phyloP scores from a whole-genome alignment of 805 yeast species.

The Yamadazyma philogaea region DNA sequence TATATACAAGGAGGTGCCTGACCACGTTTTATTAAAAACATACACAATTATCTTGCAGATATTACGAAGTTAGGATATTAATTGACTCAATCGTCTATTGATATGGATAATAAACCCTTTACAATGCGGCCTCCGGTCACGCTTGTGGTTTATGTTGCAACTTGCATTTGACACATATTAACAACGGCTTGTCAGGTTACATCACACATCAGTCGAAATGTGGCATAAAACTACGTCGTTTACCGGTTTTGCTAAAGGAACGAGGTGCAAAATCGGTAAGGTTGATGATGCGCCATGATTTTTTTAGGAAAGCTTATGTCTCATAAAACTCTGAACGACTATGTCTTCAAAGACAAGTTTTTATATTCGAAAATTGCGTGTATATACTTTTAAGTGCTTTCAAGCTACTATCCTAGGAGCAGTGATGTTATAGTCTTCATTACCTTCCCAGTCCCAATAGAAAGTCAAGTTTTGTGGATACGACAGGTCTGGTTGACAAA shows the following conservation, averaged over 20 bases:
- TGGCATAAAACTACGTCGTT: too few species aligned
- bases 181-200: background rate
- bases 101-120: background rate
- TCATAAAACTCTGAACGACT: too few species aligned
- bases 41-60: background rate
- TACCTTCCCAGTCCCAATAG: constrained; percentile 39
- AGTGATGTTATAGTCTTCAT: constrained; percentile 11
- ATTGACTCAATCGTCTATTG: background rate
- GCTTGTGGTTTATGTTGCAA: too few species aligned
- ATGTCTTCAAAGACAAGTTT: too few species aligned
- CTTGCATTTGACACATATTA: too few species aligned
- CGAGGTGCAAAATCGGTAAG: too few species aligned
- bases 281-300: too few species aligned
- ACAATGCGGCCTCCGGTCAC: too few species aligned
- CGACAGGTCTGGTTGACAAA: constrained; percentile 24
- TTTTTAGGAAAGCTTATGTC: too few species aligned
- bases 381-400: background rate
- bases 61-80: too few species aligned
- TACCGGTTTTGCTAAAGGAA: too few species aligned
- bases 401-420: constrained; percentile 16
- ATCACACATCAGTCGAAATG: too few species aligned
- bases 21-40: background rate
- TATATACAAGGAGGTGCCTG: background rate
- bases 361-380: constrained; percentile 1
- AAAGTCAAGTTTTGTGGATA: constrained; percentile 31